Conservation (phyloP, 2,329 filamentous ascomycete genomes). For the Botrytis pseudocinerea region DNA sequence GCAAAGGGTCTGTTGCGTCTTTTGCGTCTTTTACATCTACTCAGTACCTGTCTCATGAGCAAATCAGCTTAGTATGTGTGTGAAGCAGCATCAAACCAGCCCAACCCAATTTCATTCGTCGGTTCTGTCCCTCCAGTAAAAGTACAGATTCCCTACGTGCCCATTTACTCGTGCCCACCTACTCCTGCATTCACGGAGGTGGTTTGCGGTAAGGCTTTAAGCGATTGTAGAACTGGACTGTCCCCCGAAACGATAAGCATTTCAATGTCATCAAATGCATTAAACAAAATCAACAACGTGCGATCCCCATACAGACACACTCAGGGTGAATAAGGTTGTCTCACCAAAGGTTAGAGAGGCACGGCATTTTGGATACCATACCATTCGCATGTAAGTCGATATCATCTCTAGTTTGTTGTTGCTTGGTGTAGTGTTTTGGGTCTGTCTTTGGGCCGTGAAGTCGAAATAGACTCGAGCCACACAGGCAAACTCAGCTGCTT, state of each 20-base stretch:
- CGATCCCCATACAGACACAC: not conserved
- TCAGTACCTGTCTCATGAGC: not conserved
- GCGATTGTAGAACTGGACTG: conserved; percentile 5
- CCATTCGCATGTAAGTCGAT: not conserved
- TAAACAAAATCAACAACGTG: conserved; percentile 2
- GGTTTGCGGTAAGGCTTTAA: conserved; percentile 8
- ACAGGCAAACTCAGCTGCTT: not conserved
- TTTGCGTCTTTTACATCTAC: not conserved
- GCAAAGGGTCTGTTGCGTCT: not conserved
- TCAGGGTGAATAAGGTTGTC: not conserved
- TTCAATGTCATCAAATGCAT: not conserved
- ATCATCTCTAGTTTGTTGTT: not conserved
- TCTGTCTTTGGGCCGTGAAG: conserved; percentile 14
- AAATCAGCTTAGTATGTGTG: not conserved
- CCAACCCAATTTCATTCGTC: not conserved
- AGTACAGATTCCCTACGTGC: no score
- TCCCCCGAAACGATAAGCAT: conserved; percentile 1
- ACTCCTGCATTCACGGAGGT: not conserved
- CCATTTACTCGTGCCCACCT: not conserved
- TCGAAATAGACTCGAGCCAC: conserved; percentile 17
- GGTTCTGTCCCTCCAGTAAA: not conserved
- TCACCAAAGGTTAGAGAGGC: not conserved
- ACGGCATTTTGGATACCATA: not conserved
- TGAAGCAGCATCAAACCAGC: not conserved
- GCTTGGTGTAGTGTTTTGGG: conserved; percentile 5